Base-by-base conservation (phyloP, 352 stramenopile genomes). In the Phytophthora sp. region DNA sequence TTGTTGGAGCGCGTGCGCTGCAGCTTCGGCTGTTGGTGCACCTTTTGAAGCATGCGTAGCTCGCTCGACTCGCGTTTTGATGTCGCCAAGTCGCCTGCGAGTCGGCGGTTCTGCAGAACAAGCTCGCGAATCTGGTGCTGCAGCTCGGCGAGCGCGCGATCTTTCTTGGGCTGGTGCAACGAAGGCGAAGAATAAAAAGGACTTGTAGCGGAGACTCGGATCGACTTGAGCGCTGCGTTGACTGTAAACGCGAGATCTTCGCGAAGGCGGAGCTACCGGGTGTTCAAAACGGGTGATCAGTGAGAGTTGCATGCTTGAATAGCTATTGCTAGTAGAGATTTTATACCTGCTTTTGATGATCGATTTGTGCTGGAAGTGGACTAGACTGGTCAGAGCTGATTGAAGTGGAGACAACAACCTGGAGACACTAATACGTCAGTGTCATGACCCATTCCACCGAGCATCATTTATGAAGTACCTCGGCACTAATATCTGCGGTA, bases 221-320 rank as follows among this genome's bases (percentile, higher is more conserved):
- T 92, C 8, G 86, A 94, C 52, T 87, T 87, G 29, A 94, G 77
- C 9, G 82, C 83, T 7, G 86, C 86, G 51, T 93, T 93, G 16
- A 92, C 83, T 35, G 82, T 92, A 66, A 89, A 92, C 21, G 76
- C 71, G 26, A 94, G 70, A 50, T 94, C 80, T 15, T 91, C 80
- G 11, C 86, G 84, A 50, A 93, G 84, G 13, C 86, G 82, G 9
- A 89, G 69, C 77, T 92, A 62, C 21, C 57, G 31, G 16, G 9
- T 30, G 29, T 26, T 13, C n/a, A 63, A 29, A 53, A 44, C 11
- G 20, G 5, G 21, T 39, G 18, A 7, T 57, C 50, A 21, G 23
- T 60, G 42, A 60, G 30, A 54, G 39, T 7, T 30, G n/a, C 18
- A 41, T 18, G 7, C 7, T 46, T 29, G 13, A 35, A 38, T 18